A percentile compares a stretch with the other conserved stretches of the same genome.
Conservation (phyloP, 495 filamentous ascomycete species). For the Pyrenula aspistea region DNA sequence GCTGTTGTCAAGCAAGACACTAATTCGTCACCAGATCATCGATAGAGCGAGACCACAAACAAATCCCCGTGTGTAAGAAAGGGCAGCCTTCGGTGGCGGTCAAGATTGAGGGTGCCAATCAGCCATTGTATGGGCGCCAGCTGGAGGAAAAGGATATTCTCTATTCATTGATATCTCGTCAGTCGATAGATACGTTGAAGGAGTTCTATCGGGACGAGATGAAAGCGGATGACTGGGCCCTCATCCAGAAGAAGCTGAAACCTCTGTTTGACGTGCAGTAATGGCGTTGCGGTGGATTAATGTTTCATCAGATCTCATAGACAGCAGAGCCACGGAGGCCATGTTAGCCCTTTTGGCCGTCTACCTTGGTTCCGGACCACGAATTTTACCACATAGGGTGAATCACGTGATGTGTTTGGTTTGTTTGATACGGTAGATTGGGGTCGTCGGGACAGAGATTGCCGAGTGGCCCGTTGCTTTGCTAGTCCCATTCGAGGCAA, state of each 20-base stretch:
- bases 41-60: constrained; percentile 97
- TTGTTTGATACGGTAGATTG: neutral
- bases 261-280: constrained; percentile 81
- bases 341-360: too few species aligned
- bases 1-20: constrained; percentile 1
- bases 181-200: constrained; percentile 89
- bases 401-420: too few species aligned
- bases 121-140: constrained; percentile 90
- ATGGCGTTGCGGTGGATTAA: too few species aligned
- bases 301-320: too few species aligned
- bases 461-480: neutral
- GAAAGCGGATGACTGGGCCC: constrained; percentile 81
- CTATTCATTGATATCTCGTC: constrained; percentile 75
- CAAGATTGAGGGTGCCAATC: constrained; percentile 94
- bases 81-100: constrained; percentile 92
- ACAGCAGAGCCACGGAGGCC: too few species aligned
- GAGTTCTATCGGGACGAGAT: constrained; percentile 90
- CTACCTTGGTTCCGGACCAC: too few species aligned
- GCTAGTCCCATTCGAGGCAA: neutral
- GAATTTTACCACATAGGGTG: too few species aligned
- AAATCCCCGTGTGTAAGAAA: constrained; percentile 81
- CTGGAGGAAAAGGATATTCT: constrained; percentile 86
- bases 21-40: constrained; percentile 47
- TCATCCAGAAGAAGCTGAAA: constrained; percentile 82
- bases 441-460: neutral